A percentile compares a stretch with the other conserved stretches of the same genome.
phyloP scores from a whole-genome alignment of 192 early-diverging fungal species.

The Coemansia reversa region DNA sequence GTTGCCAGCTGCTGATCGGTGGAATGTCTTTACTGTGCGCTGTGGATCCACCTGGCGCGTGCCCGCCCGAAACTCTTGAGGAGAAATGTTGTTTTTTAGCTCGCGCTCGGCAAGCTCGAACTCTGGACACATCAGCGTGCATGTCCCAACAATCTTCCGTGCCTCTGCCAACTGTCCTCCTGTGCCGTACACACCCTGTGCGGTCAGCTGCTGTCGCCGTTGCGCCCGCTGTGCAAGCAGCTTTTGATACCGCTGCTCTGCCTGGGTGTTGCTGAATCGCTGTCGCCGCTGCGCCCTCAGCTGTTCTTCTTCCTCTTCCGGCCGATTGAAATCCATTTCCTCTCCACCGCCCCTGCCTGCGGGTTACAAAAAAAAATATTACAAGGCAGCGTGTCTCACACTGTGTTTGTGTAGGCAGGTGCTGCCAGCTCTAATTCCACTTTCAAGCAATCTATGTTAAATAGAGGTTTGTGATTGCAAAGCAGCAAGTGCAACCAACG shows the following conservation, averaged over 20 bases:
- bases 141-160: constrained; percentile 68
- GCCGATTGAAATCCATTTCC: constrained; percentile 36
- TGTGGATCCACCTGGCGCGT: constrained; percentile 64
- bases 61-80: constrained; percentile 67
- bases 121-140: constrained; percentile 84
- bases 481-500: background rate
- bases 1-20: constrained; percentile 80
- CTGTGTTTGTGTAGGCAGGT: too few species aligned
- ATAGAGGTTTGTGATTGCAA: background rate
- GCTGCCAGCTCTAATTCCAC: too few species aligned
- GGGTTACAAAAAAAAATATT: too few species aligned
- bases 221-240: constrained; percentile 63
- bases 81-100: constrained; percentile 67
- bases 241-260: constrained; percentile 46
- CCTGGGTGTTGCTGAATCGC: constrained; percentile 47
- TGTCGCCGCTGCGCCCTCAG: constrained; percentile 46
- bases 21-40: constrained; percentile 78
- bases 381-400: too few species aligned
- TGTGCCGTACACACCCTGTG: constrained; percentile 55
- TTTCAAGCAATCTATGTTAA: too few species aligned
- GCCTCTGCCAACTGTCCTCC: constrained; percentile 67
- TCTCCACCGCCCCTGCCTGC: background rate
- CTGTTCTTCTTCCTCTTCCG: constrained; percentile 32
- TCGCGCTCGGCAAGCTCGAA: constrained; percentile 86
- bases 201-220: constrained; percentile 65